A percentile compares a stretch with the other conserved stretches of the same genome.
These are phyloP conservation scores for Ceratocystis huliohia DNA, from an alignment of 2,329 filamentous ascomycete species.

Conservation along the genomic window DNA sequence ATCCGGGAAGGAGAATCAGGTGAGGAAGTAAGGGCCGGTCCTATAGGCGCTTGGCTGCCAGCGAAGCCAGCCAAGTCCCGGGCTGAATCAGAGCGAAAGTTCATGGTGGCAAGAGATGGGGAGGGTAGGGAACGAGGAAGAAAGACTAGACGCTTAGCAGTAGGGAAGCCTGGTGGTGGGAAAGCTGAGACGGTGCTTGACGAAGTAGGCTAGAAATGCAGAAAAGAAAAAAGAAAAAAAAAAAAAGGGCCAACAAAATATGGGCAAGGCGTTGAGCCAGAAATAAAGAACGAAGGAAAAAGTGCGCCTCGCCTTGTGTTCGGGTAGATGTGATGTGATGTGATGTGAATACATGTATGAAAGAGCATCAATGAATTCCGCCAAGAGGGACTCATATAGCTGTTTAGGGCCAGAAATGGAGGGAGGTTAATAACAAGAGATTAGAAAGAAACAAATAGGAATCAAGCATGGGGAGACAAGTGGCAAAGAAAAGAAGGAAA, in stretches of 20 bases:
- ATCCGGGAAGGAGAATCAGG: background rate
- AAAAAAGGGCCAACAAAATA: background rate
- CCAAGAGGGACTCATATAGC: background rate
- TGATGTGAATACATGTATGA: background rate
- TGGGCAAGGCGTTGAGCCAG: too few relatives aligned
- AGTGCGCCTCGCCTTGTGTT: background rate
- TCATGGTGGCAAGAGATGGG: background rate
- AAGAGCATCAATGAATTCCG: background rate
- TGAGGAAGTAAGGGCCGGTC: background rate
- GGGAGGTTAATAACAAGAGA: background rate
- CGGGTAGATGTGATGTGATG: background rate
- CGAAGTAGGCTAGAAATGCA: background rate
- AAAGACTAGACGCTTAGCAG: background rate
- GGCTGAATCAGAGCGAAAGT: background rate
- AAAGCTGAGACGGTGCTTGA: background rate
- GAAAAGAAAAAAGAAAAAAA: background rate
- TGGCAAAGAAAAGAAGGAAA: background rate
- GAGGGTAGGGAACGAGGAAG: background rate
- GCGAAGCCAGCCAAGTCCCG: background rate
- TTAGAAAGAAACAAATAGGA: background rate
- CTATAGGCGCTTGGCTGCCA: background rate
- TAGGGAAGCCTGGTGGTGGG: background rate
- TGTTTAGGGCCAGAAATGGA: background rate
- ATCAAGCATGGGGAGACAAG: background rate
- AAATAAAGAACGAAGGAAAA: background rate